Base-by-base conservation (phyloP, 352 stramenopile genomes). In the Globisporangium cylindrosporum region DNA sequence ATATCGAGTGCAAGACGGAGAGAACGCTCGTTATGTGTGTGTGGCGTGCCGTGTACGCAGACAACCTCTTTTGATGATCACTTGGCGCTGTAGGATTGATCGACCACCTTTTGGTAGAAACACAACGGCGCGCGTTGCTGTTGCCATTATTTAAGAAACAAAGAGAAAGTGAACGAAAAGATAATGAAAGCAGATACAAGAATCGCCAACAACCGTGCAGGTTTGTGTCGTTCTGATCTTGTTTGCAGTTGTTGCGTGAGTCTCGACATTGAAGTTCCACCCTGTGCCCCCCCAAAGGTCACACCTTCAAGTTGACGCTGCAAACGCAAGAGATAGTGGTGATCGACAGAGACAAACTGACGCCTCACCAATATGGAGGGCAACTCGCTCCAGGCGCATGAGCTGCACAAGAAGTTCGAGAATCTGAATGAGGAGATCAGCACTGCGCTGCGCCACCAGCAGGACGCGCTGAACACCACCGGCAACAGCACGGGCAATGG, bases 401-500 rank as follows among this genome's bases (percentile, higher is more conserved):
- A 89, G 64, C 76, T 93, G 38, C 77, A 90, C 76, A 84, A 82
- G 55, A 92, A 92, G 67, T 91, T 93, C 46, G 72, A 91, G 51
- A 78, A 77, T 9, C 62, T 92, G 27, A 93, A 92, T 51, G 86
- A 93, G 32, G 83, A 92, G 67, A 80, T 92, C 49, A 69, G 68
- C 4, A 74, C 74, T 15, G 80, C 82, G 1, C 78, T 93, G 5
- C 73, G 68, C 3, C 75, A 76, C 6, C 83, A 92, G 53, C 78
- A 90, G 34, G 79, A 89, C 24, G 73, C 66, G 2, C 67, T 73
- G 6, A 70, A 66, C 9, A 60, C 68, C 6, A 66, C 41, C 20
- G 68, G 49, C 25, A 65, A 41, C 49, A 73, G 66, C 24, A n/a
- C 71, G 3, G 59, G 54, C 9, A 22, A 71, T 24, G 41, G 36